Evolutionary conservation across 106 monocot genomes (phyloP), one percentile per base, ranked within the genome.

Genomic region (Triglochin maritima): DNA sequence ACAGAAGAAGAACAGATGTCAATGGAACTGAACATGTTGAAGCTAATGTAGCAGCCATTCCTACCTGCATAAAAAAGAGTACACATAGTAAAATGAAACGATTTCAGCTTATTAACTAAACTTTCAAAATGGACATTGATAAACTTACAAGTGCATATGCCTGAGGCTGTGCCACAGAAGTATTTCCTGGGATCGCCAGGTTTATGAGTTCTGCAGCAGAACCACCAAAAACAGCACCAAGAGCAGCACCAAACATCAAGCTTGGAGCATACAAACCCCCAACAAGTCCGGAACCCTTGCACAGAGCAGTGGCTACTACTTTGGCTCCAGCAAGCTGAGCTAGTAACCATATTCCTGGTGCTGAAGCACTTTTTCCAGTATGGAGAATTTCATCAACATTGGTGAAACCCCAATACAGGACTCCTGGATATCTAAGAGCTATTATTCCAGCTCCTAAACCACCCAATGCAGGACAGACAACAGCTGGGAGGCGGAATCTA

Each of bases 321-420:
- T 98, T 98, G 61, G 91, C 90, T 11, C 65, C 85, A 61, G 78
- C 91, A 60, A 98, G 74, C 65, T 98, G 96, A 72, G 96, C 74
- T 72, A 98, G 78, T 45, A 98, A 86, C 90, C 96, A 91, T 59
- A 98, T 88, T 84, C 98, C 98, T 72, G 98, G 98, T 12, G 92
- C 92, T 55, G 98, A 88, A 68, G 92, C 98, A 86, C 88, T 85
- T 59, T 99, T 99, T n/a, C 98, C 98, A 29, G 92, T 99, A 57
- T 92, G 98, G 64, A 99, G 70, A 71, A 99, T 99, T 67, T 99
- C 98, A 70, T 99, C 98, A 58, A 99, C 98, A 78, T 99, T 99
- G 64, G 98, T 99, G 68, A 99, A 99, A 56, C 98, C 98, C 98
- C 92, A 99, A 66, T 99, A 99, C 52, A 99, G 72, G 70, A 86